Conservation (phyloP, 1,139 yeast species). For the Taphrina betulina region DNA sequence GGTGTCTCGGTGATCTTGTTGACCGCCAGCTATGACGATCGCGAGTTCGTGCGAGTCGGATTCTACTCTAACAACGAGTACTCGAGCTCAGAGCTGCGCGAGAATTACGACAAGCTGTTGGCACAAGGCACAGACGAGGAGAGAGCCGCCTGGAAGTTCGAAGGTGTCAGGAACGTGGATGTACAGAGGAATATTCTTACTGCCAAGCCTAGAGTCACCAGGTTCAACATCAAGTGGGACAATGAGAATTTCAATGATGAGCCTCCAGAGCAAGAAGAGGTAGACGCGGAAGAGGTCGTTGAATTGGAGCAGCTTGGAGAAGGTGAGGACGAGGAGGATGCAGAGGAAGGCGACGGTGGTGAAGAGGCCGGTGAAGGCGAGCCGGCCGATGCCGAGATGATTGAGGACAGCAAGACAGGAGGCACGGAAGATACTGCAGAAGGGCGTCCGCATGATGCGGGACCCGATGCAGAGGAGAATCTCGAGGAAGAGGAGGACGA, state of each 20-base stretch:
- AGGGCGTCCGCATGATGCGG: conserved; percentile 55
- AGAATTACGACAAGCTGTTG: conserved; percentile 2
- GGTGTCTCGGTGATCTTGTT: conserved; percentile 89
- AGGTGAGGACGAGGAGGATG: conserved; percentile 28
- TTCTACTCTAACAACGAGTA: conserved; percentile 96
- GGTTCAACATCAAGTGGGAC: conserved; percentile 90
- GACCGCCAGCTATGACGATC: conserved; percentile 87
- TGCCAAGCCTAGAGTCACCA: conserved; percentile 94
- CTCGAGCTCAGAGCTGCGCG: conserved; percentile 31
- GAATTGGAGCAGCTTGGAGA: conserved; percentile 31
- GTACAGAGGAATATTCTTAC: conserved; percentile 92
- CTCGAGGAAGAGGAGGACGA: conserved; percentile 39
- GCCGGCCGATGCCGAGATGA: conserved; percentile 7
- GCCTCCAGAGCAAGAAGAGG: conserved; percentile 37
- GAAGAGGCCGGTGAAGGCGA: conserved; percentile 25
- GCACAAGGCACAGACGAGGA: conserved; percentile 66
- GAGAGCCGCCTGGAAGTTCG: conserved; percentile 76
- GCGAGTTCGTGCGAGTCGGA: conserved; percentile 95
- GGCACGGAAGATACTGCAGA: neutral
- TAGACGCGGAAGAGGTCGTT: conserved; percentile 35
- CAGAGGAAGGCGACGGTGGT: conserved; percentile 12
- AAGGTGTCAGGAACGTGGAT: conserved; percentile 77
- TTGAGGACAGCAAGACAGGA: neutral
- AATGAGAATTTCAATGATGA: conserved; percentile 35
- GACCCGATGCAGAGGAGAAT: conserved; percentile 38